These are phyloP conservation scores for Phialemonium atrogriseum DNA, from an alignment of 2,329 filamentous ascomycete species.

Conservation along the genomic window DNA sequence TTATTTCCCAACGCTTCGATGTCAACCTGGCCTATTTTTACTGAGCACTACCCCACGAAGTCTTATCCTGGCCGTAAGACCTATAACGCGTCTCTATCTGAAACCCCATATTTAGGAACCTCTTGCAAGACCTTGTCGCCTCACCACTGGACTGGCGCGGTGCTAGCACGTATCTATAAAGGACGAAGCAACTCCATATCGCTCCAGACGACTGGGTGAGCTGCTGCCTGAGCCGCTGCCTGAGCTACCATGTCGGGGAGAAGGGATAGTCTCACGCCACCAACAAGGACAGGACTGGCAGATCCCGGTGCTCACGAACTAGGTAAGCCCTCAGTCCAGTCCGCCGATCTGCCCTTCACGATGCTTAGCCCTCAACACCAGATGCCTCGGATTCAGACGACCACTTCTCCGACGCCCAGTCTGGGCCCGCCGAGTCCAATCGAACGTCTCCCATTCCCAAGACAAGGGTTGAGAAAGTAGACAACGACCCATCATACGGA, in stretches of 20 bases:
- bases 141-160: too few species aligned
- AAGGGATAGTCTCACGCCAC: constrained; percentile 29
- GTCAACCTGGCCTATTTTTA: too few species aligned
- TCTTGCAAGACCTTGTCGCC: too few species aligned
- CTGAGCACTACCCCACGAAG: too few species aligned
- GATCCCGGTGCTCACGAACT: constrained; percentile 55
- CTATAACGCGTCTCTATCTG: too few species aligned
- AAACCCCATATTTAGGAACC: too few species aligned
- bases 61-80: too few species aligned
- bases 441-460: constrained; percentile 45
- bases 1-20: too few species aligned
- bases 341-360: neutral
- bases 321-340: constrained; percentile 30
- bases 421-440: constrained; percentile 33
- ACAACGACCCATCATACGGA: constrained; percentile 49
- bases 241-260: constrained; percentile 22
- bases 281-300: constrained; percentile 30
- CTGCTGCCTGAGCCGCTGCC: too few species aligned
- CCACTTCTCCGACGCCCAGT: constrained; percentile 61
- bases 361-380: constrained; percentile 13
- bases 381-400: constrained; percentile 58
- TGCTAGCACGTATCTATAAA: too few species aligned
- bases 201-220: too few species aligned
- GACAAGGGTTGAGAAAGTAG: constrained; percentile 50
- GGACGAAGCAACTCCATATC: too few species aligned